Conservation (phyloP, 1,284 basidiomycete species). For the Cryptococcus neoformans region DNA sequence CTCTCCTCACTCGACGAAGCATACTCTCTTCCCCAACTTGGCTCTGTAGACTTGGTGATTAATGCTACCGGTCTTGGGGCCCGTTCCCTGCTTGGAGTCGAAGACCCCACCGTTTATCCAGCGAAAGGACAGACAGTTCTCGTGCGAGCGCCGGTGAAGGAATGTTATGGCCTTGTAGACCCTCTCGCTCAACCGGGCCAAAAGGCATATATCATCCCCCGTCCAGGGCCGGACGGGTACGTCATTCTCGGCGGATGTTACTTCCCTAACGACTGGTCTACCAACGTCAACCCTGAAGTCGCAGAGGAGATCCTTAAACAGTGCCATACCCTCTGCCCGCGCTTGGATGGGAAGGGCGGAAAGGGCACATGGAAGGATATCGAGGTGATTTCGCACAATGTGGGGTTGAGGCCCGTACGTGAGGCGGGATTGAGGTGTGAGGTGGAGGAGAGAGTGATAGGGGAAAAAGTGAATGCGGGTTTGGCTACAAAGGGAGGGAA, state of each 20-base stretch:
- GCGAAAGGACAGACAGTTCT: constrained; percentile 47
- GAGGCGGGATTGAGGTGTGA: constrained; percentile 68
- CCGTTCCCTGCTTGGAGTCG: constrained; percentile 35
- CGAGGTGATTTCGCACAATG: constrained; percentile 60
- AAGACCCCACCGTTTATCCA: constrained; percentile 41
- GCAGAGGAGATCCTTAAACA: constrained; percentile 46
- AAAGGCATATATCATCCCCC: constrained; percentile 9
- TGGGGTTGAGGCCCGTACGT: constrained; percentile 69
- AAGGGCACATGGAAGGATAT: constrained; percentile 42
- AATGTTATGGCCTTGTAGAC: constrained; percentile 3
- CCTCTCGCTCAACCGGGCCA: not conserved
- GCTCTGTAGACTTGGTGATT: constrained; percentile 45
- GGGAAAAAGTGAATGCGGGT: constrained; percentile 21
- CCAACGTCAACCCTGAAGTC: constrained; percentile 29
- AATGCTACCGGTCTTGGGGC: constrained; percentile 50
- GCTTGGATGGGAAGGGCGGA: constrained; percentile 30
- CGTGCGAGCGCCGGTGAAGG: constrained; percentile 52
- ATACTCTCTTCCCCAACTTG: constrained; percentile 29
- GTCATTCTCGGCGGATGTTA: constrained; percentile 46
- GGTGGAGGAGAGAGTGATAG: constrained; percentile 55
- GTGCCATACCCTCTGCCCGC: constrained; percentile 43
- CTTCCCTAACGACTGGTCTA: constrained; percentile 34
- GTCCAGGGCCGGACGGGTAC: constrained; percentile 46
- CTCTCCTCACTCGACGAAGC: constrained; percentile 47
- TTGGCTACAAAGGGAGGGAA: constrained; percentile 1